Evolutionary conservation across 352 stramenopile species (phyloP), one percentile per base, ranked within the genome.

Genomic region (Globisporangium abappressorium): DNA sequence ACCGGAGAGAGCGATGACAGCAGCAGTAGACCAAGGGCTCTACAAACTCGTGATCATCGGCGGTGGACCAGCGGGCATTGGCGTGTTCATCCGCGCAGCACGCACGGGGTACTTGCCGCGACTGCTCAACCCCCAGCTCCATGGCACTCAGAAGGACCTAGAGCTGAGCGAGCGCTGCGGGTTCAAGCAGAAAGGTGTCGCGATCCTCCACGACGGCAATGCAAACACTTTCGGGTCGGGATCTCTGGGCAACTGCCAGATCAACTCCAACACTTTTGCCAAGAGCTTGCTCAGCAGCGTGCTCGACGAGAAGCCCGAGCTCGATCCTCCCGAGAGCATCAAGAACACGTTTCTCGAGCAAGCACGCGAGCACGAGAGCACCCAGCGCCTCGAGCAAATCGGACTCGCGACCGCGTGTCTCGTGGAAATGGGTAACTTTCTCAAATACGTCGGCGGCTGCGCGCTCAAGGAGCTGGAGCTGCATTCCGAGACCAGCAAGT

Each of bases 261-360:
- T 94, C 74, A 94, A 96, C 72, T 93, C 83, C 3, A 96, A 96
- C 69, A 95, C 85, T 18, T 93, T 93, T 60, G 87, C 84, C 0
- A 90, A 79, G 56, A 90, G 84, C 33, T 62, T 96, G 30, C 57
- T 92, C 1, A 82, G 77, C 8, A 92, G 88, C 65, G 75, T 94
- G 7, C 65, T 95, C n/a, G 81, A 94, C 34, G 85, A 94, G 57
- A 93, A 91, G 53, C 78, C 73, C 3, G 84, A 95, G 20, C 68
- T 91, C 4, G 82, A 94, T 18, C 88, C 87, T 6, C 82, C 82
- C 2, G 89, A 95, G 65, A 87, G 68, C 34, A 87, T 90, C 56
- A 86, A 89, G 26, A 74, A 77, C 64, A 96, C 88, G 5, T 91
- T 91, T 43, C 60, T 97, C 6, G 85, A 95, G 74, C 69, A 71